Percentiles rank a stretch among this genome's conserved stretches.
phyloP scores from a whole-genome alignment of 768 basidiomycete genomes.

The Phylloporus sp. region DNA sequence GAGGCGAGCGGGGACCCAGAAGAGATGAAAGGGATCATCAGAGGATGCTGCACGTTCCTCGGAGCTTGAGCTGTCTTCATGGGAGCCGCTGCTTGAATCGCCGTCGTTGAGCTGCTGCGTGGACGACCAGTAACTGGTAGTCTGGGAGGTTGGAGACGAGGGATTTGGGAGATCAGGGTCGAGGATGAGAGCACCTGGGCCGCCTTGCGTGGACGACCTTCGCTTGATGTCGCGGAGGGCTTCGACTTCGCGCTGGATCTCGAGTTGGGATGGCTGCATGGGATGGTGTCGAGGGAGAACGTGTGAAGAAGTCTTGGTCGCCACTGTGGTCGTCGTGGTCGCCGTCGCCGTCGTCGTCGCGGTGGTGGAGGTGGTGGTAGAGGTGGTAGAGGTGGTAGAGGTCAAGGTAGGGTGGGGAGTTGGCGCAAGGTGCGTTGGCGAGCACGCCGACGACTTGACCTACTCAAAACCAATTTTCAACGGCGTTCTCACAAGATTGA shows the following conservation, averaged over 20 bases:
- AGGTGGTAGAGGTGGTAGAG: not conserved
- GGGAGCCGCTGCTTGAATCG: conserved; percentile 40
- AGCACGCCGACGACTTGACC: not conserved
- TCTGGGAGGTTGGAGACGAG: conserved; percentile 56
- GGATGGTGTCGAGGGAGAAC: conserved; percentile 7
- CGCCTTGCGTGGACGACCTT: conserved; percentile 68
- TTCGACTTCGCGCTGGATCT: conserved; percentile 84
- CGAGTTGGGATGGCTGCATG: conserved; percentile 77
- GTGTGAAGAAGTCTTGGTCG: conserved; percentile 12
- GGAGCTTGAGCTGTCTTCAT: conserved; percentile 36
- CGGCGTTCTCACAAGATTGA: conserved; percentile 4
- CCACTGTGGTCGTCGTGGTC: conserved; percentile 9
- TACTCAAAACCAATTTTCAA: conserved; percentile 13
- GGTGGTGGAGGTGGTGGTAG: not conserved
- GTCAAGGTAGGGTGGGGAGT: not conserved
- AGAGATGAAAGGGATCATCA: conserved; percentile 85
- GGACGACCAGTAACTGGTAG: conserved; percentile 45
- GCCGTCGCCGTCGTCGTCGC: conserved; percentile 8
- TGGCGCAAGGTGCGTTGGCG: conserved; percentile 1
- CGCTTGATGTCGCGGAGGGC: conserved; percentile 78
- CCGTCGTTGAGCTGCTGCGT: conserved; percentile 38
- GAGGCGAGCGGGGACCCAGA: conserved; percentile 96
- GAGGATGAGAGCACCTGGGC: conserved; percentile 76
- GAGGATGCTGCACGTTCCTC: conserved; percentile 31
- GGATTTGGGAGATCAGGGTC: conserved; percentile 90